These are phyloP conservation scores for Hanseniaspora jakobsenii DNA, from an alignment of 805 yeast species.

Conservation along the genomic window DNA sequence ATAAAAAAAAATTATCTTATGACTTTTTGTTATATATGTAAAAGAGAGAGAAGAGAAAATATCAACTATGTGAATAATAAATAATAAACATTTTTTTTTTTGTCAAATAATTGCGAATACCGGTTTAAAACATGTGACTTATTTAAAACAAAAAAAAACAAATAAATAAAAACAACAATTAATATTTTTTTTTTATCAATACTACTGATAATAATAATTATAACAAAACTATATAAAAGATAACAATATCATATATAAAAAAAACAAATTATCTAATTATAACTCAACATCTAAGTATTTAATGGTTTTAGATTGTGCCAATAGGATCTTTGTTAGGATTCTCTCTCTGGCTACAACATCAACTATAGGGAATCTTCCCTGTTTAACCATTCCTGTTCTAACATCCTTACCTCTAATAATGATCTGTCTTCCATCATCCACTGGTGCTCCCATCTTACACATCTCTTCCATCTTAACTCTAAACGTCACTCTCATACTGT, in stretches of 20 bases:
- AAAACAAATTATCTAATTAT: not conserved
- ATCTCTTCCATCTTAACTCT: conserved; percentile 13
- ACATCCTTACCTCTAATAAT: conserved; percentile 8
- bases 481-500: conserved; percentile 4
- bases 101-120: not conserved
- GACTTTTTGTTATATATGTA: too few relatives aligned
- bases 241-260: not conserved
- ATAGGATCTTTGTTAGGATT: conserved; percentile 7
- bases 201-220: too few relatives aligned
- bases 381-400: not conserved
- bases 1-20: too few relatives aligned
- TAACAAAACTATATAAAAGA: too few relatives aligned
- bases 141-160: not conserved
- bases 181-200: not conserved
- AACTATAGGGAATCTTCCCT: conserved; percentile 14
- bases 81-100: not conserved
- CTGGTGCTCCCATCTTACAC: conserved; percentile 15
- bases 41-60: not conserved
- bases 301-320: conserved; percentile 11
- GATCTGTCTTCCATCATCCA: conserved; percentile 16
- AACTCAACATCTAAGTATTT: conserved; percentile 14
- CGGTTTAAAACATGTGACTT: not conserved
- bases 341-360: conserved; percentile 8
- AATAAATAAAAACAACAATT: not conserved
- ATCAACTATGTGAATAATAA: too few relatives aligned